Conservation (phyloP, 345 rosid genomes). For the Sapria himalayana region DNA sequence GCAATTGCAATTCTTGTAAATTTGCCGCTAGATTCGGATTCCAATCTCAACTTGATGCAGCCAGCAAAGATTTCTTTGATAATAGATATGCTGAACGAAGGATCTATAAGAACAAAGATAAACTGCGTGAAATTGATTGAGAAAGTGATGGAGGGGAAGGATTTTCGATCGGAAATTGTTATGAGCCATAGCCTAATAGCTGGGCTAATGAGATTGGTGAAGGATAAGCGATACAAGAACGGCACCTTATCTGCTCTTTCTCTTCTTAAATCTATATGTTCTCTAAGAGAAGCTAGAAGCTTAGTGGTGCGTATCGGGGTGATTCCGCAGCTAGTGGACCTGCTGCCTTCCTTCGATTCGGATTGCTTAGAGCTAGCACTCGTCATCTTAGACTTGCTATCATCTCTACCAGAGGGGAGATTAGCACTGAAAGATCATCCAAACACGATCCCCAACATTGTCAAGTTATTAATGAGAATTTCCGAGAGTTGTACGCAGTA, state of each 20-base stretch:
- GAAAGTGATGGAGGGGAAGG: conserved; percentile 27
- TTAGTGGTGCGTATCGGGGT: conserved; percentile 36
- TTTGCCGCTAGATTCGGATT: conserved; percentile 35
- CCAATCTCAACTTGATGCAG: conserved; percentile 34
- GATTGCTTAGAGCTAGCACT: conserved; percentile 35
- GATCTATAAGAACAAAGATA: conserved; percentile 40
- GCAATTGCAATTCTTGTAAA: conserved; percentile 44
- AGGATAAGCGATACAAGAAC: conserved; percentile 26
- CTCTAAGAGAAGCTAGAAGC: conserved; percentile 18
- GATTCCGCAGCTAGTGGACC: conserved; percentile 31
- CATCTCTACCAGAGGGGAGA: conserved; percentile 26
- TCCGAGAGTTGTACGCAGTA: conserved; percentile 43
- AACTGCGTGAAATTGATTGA: conserved; percentile 35
- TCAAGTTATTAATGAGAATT: conserved; percentile 33
- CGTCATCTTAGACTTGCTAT: conserved; percentile 25
- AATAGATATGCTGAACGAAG: conserved; percentile 53
- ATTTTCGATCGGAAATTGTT: conserved; percentile 27
- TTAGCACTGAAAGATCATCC: conserved; percentile 28
- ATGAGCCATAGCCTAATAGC: conserved; percentile 39
- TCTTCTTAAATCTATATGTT: conserved; percentile 28
- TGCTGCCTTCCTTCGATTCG: conserved; percentile 25
- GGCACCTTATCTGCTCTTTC: conserved; percentile 33
- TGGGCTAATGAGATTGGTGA: conserved; percentile 42
- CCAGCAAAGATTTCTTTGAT: conserved; percentile 42
- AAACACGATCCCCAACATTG: conserved; percentile 34